A percentile compares a stretch with the other conserved stretches of the same genome.
These are phyloP conservation scores for Clavariopsis aquatica DNA, from an alignment of 495 filamentous ascomycete genomes.

Conservation along the genomic window DNA sequence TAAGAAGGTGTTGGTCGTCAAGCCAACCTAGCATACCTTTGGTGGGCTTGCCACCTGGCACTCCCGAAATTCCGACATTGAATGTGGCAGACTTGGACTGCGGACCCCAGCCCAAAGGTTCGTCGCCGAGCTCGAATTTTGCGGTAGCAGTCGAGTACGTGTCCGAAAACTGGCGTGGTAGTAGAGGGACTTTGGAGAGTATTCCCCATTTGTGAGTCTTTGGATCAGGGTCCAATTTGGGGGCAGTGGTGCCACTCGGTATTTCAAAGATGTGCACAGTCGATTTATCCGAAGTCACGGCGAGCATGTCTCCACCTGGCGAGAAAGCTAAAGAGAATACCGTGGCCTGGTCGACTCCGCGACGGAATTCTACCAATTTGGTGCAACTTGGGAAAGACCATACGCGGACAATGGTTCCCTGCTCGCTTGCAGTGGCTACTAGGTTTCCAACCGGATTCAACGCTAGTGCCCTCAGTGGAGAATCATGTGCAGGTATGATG, in stretches of 20 bases:
- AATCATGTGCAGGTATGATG: conserved; percentile 89
- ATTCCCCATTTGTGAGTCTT: conserved; percentile 69
- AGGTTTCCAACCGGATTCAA: conserved; percentile 79
- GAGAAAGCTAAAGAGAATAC: conserved; percentile 88
- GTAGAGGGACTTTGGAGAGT: conserved; percentile 71
- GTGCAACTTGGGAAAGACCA: conserved; percentile 77
- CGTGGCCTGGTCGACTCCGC: conserved; percentile 82
- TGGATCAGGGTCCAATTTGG: conserved; percentile 12
- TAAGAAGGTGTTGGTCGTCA: conserved; percentile 65
- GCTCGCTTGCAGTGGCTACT: conserved; percentile 88
- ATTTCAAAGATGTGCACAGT: conserved; percentile 92
- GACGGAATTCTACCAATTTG: conserved; percentile 76
- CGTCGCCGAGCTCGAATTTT: conserved; percentile 78
- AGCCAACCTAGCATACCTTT: conserved; percentile 80
- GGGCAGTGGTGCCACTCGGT: conserved; percentile 38
- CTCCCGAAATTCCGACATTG: conserved; percentile 43
- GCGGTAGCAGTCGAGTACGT: conserved; percentile 74
- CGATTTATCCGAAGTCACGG: conserved; percentile 95
- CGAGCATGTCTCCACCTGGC: conserved; percentile 72
- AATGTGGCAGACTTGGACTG: conserved; percentile 26
- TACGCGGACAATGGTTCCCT: conserved; percentile 83
- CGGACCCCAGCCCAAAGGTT: conserved; percentile 46
- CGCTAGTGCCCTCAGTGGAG: conserved; percentile 73
- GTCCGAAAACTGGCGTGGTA: conserved; percentile 80
- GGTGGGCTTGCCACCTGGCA: conserved; percentile 57